Percentiles rank a stretch among this genome's conserved stretches.
These are phyloP conservation scores for Yamadazyma kanchanaburiensis DNA, from an alignment of 1,139 yeast species.

Conservation along the genomic window DNA sequence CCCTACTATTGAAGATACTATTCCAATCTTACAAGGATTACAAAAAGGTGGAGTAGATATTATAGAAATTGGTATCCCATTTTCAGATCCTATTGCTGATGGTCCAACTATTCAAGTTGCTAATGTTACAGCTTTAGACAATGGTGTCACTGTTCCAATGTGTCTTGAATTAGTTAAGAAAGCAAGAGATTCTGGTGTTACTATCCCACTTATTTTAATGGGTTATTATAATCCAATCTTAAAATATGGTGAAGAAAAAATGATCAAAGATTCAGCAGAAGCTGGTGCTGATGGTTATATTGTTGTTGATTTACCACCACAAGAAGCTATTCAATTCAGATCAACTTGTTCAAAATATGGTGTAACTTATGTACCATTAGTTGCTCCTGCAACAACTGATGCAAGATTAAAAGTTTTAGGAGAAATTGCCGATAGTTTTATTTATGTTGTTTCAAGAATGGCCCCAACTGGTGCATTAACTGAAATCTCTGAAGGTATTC, in stretches of 20 bases:
- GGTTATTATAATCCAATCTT: conserved; percentile 96
- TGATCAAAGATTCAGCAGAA: conserved; percentile 69
- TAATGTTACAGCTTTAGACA: conserved; percentile 71
- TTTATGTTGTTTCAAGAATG: conserved; percentile 95
- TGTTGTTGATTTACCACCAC: conserved; percentile 95
- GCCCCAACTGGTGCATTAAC: conserved; percentile 92
- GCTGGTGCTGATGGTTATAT: conserved; percentile 97
- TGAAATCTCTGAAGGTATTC: conserved; percentile 61
- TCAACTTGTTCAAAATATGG: conserved; percentile 64
- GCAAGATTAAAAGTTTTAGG: conserved; percentile 77
- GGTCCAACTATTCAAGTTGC: conserved; percentile 96
- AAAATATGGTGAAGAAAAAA: conserved; percentile 82
- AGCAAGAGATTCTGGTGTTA: conserved; percentile 82
- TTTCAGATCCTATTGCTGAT: conserved; percentile 98
- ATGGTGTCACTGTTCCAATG: conserved; percentile 70
- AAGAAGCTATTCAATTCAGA: conserved; percentile 90
- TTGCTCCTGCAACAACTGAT: conserved; percentile 95
- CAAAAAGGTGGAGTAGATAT: conserved; percentile 96
- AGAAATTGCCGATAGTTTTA: conserved; percentile 87
- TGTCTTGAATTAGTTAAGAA: conserved; percentile 66
- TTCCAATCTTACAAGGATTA: conserved; percentile 80
- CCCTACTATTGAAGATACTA: conserved; percentile 84
- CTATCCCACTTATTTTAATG: conserved; percentile 88
- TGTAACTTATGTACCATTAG: conserved; percentile 83
- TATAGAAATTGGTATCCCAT: conserved; percentile 93